These are phyloP conservation scores for Geotrichum ghanense DNA, from an alignment of 805 yeast genomes.

Conservation along the genomic window DNA sequence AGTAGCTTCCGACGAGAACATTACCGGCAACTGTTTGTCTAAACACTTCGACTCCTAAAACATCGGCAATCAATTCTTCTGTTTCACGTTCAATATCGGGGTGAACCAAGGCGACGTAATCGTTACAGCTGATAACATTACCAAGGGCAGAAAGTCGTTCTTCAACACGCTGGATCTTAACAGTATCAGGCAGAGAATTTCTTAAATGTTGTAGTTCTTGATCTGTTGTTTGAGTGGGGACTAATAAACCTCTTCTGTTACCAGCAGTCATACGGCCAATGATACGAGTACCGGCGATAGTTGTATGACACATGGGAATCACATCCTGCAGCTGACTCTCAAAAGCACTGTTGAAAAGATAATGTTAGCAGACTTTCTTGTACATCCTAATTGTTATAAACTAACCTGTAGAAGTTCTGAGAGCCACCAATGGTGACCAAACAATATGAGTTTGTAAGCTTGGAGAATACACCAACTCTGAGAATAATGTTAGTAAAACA, in stretches of 20 bases:
- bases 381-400: too few species aligned
- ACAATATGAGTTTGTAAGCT: slow-evolving; percentile 91
- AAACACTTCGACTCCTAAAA: slow-evolving; percentile 96
- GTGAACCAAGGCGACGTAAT: slow-evolving; percentile 96
- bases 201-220: slow-evolving; percentile 96
- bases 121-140: slow-evolving; percentile 96
- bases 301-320: slow-evolving; percentile 91
- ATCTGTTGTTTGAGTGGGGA: slow-evolving; percentile 96
- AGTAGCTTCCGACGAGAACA: slow-evolving; percentile 93
- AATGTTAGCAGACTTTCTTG: neutral
- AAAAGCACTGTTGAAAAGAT: slow-evolving; percentile 61
- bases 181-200: slow-evolving; percentile 90
- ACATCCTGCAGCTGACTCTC: slow-evolving; percentile 97
- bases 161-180: slow-evolving; percentile 94
- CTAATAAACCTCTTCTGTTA: slow-evolving; percentile 92
- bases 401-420: slow-evolving; percentile 44
- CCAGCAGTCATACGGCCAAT: slow-evolving; percentile 98
- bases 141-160: slow-evolving; percentile 96
- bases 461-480: slow-evolving; percentile 82
- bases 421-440: slow-evolving; percentile 97
- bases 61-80: slow-evolving; percentile 96
- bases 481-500: slow-evolving; percentile 2
- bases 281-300: slow-evolving; percentile 96
- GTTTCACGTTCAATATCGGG: slow-evolving; percentile 99
- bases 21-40: slow-evolving; percentile 98